These are phyloP conservation scores for Alternaria conjuncta DNA, from an alignment of 2,329 filamentous ascomycete genomes.

Conservation along the genomic window DNA sequence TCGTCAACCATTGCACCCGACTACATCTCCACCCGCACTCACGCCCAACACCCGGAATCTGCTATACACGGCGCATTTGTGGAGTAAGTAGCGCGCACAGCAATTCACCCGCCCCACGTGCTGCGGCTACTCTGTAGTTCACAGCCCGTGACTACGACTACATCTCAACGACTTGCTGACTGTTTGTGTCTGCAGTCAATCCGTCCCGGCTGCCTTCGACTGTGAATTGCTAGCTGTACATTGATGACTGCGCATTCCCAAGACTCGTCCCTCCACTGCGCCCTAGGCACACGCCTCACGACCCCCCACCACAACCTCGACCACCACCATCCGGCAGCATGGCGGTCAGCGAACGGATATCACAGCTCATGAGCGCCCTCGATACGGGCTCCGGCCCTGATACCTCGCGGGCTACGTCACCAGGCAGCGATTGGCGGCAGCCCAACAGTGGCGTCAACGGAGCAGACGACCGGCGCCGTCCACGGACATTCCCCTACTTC, in stretches of 20 bases:
- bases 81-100: conserved; percentile 16
- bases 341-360: conserved; percentile 51
- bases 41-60: neutral
- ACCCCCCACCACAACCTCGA: conserved; percentile 12
- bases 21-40: conserved; percentile 9
- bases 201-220: conserved; percentile 8
- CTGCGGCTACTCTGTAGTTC: conserved; percentile 9
- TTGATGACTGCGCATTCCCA: conserved; percentile 32
- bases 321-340: conserved; percentile 32
- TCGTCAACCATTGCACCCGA: conserved; percentile 13
- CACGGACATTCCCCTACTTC: conserved; percentile 93
- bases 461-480: conserved; percentile 66
- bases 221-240: conserved; percentile 24
- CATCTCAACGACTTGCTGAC: conserved; percentile 24
- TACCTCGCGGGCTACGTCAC: conserved; percentile 85
- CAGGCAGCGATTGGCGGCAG: conserved; percentile 68
- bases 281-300: conserved; percentile 21
- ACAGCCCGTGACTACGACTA: conserved; percentile 6
- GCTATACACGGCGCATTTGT: conserved; percentile 4
- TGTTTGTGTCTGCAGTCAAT: conserved; percentile 9
- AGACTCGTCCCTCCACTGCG: conserved; percentile 15
- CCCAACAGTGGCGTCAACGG: conserved; percentile 57
- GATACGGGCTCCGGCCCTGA: conserved; percentile 62
- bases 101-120: conserved; percentile 5
- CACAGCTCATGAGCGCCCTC: conserved; percentile 50